These are phyloP conservation scores for Symbiodinium natans DNA, from an alignment of 73 alveolate genomes.

Conservation along the genomic window DNA sequence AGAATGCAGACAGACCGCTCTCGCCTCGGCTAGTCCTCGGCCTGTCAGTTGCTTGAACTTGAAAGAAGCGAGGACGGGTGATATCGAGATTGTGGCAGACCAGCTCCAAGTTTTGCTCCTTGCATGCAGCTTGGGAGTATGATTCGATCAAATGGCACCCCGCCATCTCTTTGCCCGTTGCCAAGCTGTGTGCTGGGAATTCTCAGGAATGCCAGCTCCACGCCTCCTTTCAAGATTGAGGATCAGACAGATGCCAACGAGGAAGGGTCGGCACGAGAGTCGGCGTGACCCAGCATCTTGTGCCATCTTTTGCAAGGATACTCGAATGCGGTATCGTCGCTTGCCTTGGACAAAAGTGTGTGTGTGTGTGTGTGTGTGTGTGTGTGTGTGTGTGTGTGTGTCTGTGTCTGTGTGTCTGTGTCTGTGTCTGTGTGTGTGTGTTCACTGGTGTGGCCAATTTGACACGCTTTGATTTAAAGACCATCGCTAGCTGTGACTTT, in stretches of 20 bases:
- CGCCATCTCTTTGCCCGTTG: too few relatives aligned
- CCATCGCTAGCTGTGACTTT: too few relatives aligned
- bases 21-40: background rate
- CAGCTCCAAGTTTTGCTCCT: constrained; percentile 33
- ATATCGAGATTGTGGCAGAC: constrained; percentile 81
- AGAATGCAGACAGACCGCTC: constrained; percentile 36
- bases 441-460: too few relatives aligned
- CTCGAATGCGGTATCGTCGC: constrained; percentile 73
- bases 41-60: too few relatives aligned
- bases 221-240: constrained; percentile 87
- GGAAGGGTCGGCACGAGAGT: background rate
- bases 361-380: too few relatives aligned
- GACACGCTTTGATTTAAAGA: too few relatives aligned
- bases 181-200: too few relatives aligned
- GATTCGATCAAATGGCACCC: too few relatives aligned
- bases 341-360: background rate
- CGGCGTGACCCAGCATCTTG: too few relatives aligned
- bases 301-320: background rate
- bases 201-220: constrained; percentile 49
- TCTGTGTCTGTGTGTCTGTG: too few relatives aligned
- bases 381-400: too few relatives aligned
- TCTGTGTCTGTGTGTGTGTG: too few relatives aligned
- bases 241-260: constrained; percentile 86
- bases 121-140: background rate
- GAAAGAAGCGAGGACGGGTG: constrained; percentile 32